Evolutionary conservation across 495 filamentous ascomycete genomes (phyloP), one percentile per base, ranked within the genome.

Genomic region (Daldinia decipiens): DNA sequence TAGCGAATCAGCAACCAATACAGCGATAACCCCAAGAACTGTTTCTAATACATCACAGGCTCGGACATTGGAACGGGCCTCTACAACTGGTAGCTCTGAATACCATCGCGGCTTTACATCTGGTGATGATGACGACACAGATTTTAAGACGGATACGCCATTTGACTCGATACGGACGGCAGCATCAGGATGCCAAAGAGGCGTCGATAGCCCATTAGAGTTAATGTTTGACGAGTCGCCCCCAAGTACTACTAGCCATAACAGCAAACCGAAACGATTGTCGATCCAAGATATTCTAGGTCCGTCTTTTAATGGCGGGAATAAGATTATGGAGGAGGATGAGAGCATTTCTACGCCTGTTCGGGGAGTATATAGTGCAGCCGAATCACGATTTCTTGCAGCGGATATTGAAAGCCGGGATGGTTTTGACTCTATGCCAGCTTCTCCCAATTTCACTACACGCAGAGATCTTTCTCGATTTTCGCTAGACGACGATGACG

Each of bases 91-190:
- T 38, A 92, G 93, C 36, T 97, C 94, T 19, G 95, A 99, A 68
- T 85, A 95, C 70, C 87, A 87, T 45, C 89, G 91, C 59, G 89
- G 89, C 17, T 90, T 93, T 63, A 84, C 85, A 11, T 93, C 89
- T 2, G 88, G 89, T 5, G 93, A 95, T 58, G 94, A 97, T 68
- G 92, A 96, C 59, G 94, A 97, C 61, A 89, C 88, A 3, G 94
- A 97, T 72, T 89, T 92, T 62, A 87, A 91, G 79, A 97, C 92
- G 71, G 95, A 98, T 71, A 95, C 92, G 5, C 88, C 94, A 52
- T 98, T 92, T 80, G 95, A 98, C 78, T 98, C 94, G 15, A 82
- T 95, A 67, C 90, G 93, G 62, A 97, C 95, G 8, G 87, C 90
- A 55, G 88, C 89, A 26, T 96, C 94, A 6, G 88, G 81, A 51